phyloP scores from a whole-genome alignment of 257 asterid species.

The Salvia hispanica region DNA sequence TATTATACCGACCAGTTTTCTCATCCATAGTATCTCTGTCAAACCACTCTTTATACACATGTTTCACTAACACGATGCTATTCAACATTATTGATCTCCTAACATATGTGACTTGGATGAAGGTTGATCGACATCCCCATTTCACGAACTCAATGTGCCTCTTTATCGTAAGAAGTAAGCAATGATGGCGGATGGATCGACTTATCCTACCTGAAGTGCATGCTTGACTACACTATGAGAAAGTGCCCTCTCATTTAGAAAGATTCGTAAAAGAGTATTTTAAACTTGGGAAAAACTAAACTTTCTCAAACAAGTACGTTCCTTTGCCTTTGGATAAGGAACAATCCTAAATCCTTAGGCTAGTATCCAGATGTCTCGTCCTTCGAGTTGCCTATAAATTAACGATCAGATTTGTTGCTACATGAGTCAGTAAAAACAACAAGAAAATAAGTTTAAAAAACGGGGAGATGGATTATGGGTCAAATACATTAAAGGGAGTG shows the following conservation, averaged over 20 bases:
- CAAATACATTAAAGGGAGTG: not conserved
- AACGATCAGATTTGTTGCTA: too few relatives aligned
- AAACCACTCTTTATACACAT: too few relatives aligned
- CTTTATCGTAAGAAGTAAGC: slow-evolving; percentile 62
- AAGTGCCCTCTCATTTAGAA: slow-evolving; percentile 72
- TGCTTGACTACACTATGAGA: slow-evolving; percentile 36
- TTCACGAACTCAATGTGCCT: slow-evolving; percentile 84
- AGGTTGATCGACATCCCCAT: slow-evolving; percentile 96
- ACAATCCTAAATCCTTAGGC: too few relatives aligned
- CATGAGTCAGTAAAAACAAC: too few relatives aligned
- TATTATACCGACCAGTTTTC: too few relatives aligned
- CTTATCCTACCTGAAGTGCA: slow-evolving; percentile 93
- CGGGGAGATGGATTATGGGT: not conserved
- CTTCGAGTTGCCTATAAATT: too few relatives aligned
- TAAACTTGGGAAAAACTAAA: too few relatives aligned
- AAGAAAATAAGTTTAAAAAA: too few relatives aligned
- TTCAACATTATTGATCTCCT: not conserved
- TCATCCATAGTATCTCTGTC: too few relatives aligned
- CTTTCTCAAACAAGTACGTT: too few relatives aligned
- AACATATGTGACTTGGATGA: slow-evolving; percentile 22
- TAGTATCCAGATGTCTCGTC: too few relatives aligned
- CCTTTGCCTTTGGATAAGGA: too few relatives aligned
- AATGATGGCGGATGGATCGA: slow-evolving; percentile 93
- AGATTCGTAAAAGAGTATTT: slow-evolving; percentile 53
- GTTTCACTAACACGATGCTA: not conserved